Evolutionary conservation across 2,329 filamentous ascomycete species (phyloP).

Genomic region (Pseudopithomyces maydicus): DNA sequence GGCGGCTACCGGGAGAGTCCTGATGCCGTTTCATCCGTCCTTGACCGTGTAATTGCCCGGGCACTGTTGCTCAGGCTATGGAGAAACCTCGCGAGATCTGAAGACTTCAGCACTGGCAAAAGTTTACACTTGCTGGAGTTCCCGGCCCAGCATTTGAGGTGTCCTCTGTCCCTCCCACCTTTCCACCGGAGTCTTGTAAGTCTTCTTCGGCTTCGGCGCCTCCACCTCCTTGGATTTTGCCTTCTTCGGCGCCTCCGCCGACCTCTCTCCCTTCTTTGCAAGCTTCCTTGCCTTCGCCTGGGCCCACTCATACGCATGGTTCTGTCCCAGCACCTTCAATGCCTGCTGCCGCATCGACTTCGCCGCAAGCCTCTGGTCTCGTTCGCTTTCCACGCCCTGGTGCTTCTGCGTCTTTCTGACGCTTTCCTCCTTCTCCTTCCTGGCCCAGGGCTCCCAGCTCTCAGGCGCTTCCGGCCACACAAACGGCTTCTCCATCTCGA

Average conservation of each 20-base stretch:
- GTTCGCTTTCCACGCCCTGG: constrained; percentile 18
- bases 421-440: constrained; percentile 52
- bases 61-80: background rate
- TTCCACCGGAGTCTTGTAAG: constrained; percentile 43
- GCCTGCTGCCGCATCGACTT: constrained; percentile 31
- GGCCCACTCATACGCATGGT: background rate
- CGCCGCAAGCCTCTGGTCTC: constrained; percentile 19
- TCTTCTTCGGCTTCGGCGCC: constrained; percentile 13
- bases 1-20: background rate
- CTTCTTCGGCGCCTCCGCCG: constrained; percentile 8
- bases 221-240: constrained; percentile 3
- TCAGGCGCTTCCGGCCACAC: constrained; percentile 77
- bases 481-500: constrained; percentile 86
- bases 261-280: no score
- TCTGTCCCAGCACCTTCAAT: constrained; percentile 24
- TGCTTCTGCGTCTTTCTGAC: constrained; percentile 13
- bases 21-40: background rate
- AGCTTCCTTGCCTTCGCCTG: constrained; percentile 11
- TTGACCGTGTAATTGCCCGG: background rate
- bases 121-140: background rate
- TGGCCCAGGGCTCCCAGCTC: constrained; percentile 53
- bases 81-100: background rate
- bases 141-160: constrained; percentile 14
- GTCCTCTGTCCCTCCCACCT: constrained; percentile 35
- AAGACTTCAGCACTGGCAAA: background rate